Base-by-base conservation (phyloP, 768 basidiomycete genomes). In the Macrolepiota dolichaula region DNA sequence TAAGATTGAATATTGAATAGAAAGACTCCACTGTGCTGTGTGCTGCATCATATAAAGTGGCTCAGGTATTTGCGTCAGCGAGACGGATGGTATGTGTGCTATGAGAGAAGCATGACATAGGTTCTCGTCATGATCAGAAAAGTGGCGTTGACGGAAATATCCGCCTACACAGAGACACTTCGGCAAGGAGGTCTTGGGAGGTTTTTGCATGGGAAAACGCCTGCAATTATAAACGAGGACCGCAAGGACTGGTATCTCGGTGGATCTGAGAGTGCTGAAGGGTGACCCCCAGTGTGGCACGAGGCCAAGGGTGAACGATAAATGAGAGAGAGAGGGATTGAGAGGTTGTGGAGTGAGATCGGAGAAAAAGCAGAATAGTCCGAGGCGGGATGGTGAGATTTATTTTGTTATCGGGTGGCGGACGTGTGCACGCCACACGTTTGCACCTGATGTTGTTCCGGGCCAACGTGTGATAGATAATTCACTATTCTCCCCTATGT, bases 391-490 rank as follows among this genome's bases (percentile, higher is more conserved):
- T 42, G 40, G 25, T 42, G 32, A 2, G 40, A 25, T 35, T 46
- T 57, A 46, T 47, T 54, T 32, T 22, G 22, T n/a, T n/a, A n/a
- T n/a, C n/a, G n/a, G n/a, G 68, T 71, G 66, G 63, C 56, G 61
- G 61, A 19, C 50, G 54, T 63, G 59, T 63, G 59, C 64, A 68
- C 69, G 71, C 71, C 69, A 72, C 70, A 71, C 67, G 69, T 68
- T 69, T 66, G 66, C 52, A 67, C 64, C 63, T 56, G 68, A 65
- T 61, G 59, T 40, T 24, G 49, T 24, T 54, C 46, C 4, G 47
- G 13, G 50, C 67, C 65, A 72, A 72, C 73, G 72, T 72, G 71
- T 73, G 73, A 69, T 69, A 64, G 59, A 62, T 29, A 50, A n/a
- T 47, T 24, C 4, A 47, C n/a, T 32, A 44, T 49, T 2, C 50